Evolutionary conservation across 768 basidiomycete genomes (phyloP), one percentile per base, ranked within the genome.

Genomic region (Xerocomus brunneocitrinus): DNA sequence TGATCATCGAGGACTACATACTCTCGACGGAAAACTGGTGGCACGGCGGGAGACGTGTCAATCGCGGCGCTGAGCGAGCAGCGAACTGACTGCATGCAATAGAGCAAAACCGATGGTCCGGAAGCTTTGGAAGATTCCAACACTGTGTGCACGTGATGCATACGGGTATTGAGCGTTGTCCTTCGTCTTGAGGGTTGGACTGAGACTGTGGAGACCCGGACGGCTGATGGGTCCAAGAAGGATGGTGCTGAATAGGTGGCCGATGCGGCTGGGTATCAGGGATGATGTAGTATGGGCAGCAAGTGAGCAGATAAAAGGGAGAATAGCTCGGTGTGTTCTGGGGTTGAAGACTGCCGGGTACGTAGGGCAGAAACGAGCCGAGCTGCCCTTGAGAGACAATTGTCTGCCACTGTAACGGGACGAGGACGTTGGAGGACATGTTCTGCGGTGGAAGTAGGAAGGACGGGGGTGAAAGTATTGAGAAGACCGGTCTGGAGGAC

Each of bases 91-190:
- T 4, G 5, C 65, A 68, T 8, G 25, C 13, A 16, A 48, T 13
- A 5, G 65, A 63, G 7, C 64, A 66, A 44, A 66, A 68, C 1
- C 57, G 50, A 19, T 55, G 53, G 16, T 66, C 32, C 8, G 56
- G 55, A 16, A 31, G 53, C 30, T 58, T 63, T 8, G 58, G 55
- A 8, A 19, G 36, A 39, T 25, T 19, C 39, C 25, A 32, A 44
- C 65, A 66, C 6, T 61, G 57, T 0, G 61, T 66, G n/a, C 65
- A 66, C 8, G 50, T 42, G 30, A 51, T 56, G 6, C 34, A 54
- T 6, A 16, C 22, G 4, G 16, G 2, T 2, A 25, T 28, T 8
- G 50, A 5, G 5, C 8, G 13, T n/a, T 24, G 4, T 24, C 27
- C 38, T 2, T 39, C 42, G n/a, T 47, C 22, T 3, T 22, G 45